phyloP scores from a whole-genome alignment of 805 yeast genomes.

The Starmera dryadoides region DNA sequence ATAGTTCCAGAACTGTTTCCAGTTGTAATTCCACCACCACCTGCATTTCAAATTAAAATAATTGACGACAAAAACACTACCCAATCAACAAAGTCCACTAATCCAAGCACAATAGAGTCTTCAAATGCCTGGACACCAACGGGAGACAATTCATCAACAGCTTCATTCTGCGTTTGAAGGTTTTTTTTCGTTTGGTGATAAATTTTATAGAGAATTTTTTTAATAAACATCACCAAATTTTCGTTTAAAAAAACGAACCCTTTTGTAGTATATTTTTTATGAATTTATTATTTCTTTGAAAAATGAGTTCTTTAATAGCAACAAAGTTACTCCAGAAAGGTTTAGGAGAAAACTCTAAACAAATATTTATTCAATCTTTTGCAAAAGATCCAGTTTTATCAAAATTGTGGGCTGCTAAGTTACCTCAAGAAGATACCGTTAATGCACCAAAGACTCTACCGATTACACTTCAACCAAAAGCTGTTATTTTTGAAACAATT shows the following conservation, averaged over 20 bases:
- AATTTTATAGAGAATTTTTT: too few relatives aligned
- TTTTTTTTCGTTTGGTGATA: too few relatives aligned
- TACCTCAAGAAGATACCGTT: slow-evolving; percentile 7
- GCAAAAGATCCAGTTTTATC: neutral
- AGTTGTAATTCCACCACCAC: too few relatives aligned
- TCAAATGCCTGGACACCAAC: too few relatives aligned
- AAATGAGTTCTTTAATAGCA: neutral
- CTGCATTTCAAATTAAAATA: too few relatives aligned
- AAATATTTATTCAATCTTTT: neutral
- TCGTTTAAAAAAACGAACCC: neutral
- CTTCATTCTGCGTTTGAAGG: too few relatives aligned
- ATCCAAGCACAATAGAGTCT: too few relatives aligned
- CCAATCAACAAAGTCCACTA: too few relatives aligned
- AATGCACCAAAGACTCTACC: slow-evolving; percentile 27
- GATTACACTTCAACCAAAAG: slow-evolving; percentile 19
- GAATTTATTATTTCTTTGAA: neutral
- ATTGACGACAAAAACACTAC: too few relatives aligned
- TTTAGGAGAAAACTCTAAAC: neutral
- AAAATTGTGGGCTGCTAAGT: neutral
- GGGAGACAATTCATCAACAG: too few relatives aligned
- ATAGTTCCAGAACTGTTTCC: too few relatives aligned
- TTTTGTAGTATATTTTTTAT: too few relatives aligned
- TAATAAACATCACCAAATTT: neutral
- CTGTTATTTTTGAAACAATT: slow-evolving; percentile 22
- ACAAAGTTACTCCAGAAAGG: neutral